Evolutionary conservation across 2,329 filamentous ascomycete genomes (phyloP), one percentile per base, ranked within the genome.

Genomic region (Lecanicillium sp.): DNA sequence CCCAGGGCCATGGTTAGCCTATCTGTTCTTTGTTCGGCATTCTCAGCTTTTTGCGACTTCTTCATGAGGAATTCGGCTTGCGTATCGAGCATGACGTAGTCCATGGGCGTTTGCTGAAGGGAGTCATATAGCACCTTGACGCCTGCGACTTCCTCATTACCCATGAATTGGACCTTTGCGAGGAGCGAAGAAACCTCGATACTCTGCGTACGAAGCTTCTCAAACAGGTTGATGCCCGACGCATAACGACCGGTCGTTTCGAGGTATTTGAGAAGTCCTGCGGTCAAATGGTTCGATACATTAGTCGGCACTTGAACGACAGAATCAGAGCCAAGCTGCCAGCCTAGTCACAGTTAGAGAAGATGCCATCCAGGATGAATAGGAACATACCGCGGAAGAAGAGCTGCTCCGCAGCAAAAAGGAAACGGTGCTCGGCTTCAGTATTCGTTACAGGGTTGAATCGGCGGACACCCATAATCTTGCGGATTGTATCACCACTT

Each of bases 391-490:
- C 91, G 68, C 87, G 82, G 70, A 97, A 97, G 69, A 98, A 98
- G 26, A 98, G 75, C 59, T 87, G 86, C 68, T 98, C 93, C 10
- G 93, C 93, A 17, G 93, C 89, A 60, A 95, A 87, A 35, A 98
- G 74, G 64, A 98, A 98, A 55, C 88, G 88, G 63, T 98, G 93
- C 67, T 98, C 93, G 52, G 89, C 90, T 66, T 98, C 93, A n/a
- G 93, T 97, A 66, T 87, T 97, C 40, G 90, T 96, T 52, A 98
- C 88, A 1, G 93, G 93, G 62, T 98, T 98, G 76, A 98, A 97
- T 54, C 93, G 81, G 57, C 93, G 80, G 43, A 97, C 90, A n/a
- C 91, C 93, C 63, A 97, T 87, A 51, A 98, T 96, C 71, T 93
- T 95, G 67, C 93, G 87, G 63, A 97, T 95, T 1, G 87, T 87